Conservation (phyloP, 169 alveolate species). For the Cryptosporidium xiaoi region DNA sequence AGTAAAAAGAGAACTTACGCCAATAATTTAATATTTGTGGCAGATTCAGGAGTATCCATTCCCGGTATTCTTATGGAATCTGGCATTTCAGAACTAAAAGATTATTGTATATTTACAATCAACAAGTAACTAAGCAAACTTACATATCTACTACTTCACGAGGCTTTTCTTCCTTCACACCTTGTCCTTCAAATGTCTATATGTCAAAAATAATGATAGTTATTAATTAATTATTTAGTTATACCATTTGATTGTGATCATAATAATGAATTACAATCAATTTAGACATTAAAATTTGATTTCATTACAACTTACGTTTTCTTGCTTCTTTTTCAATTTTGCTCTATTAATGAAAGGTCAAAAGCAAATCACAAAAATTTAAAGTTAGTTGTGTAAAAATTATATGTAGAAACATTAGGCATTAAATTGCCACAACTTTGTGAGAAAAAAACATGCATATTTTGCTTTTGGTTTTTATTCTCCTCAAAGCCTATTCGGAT, state of each 20-base stretch:
- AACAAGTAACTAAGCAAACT: background rate
- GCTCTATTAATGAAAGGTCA: constrained; percentile 18
- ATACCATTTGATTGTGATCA: too few species aligned
- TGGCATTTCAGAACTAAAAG: constrained; percentile 35
- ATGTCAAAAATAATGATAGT: background rate
- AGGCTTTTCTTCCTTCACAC: constrained; percentile 24
- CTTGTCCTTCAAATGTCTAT: constrained; percentile 72
- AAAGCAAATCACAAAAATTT: too few species aligned
- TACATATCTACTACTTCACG: constrained; percentile 37
- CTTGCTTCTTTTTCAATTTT: constrained; percentile 30
- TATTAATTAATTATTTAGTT: too few species aligned
- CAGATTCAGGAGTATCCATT: constrained; percentile 61
- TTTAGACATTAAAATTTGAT: too few species aligned
- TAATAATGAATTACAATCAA: too few species aligned
- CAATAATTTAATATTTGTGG: constrained; percentile 14
- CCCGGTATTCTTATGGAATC: constrained; percentile 55
- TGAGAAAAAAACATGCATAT: too few species aligned
- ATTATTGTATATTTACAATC: background rate
- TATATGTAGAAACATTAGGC: too few species aligned
- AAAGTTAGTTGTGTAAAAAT: too few species aligned
- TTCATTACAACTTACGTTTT: constrained; percentile 16
- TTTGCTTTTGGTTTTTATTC: too few species aligned
- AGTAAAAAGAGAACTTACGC: constrained; percentile 20
- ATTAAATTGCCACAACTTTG: too few species aligned
- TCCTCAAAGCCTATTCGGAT: too few species aligned